Conservation (phyloP, 2,329 filamentous ascomycete species). For the Phymatotrichopsis omnivora region DNA sequence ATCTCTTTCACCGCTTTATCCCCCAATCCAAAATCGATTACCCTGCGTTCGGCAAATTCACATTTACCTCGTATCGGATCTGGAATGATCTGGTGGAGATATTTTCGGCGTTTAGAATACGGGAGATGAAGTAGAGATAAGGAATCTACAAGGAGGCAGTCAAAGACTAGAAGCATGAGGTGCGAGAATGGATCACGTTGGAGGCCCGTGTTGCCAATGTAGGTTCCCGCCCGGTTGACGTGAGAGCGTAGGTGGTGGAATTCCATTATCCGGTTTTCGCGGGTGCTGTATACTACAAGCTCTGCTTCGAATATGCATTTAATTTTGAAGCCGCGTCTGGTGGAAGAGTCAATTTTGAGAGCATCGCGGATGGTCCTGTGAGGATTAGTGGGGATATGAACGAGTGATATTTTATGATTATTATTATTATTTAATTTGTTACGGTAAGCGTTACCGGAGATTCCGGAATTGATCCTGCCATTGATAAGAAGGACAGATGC, state of each 20-base stretch:
- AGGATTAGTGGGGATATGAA: background rate
- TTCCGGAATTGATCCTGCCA: too few relatives aligned
- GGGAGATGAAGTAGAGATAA: conserved; percentile 43
- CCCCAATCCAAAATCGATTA: conserved; percentile 53
- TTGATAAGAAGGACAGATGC: too few relatives aligned
- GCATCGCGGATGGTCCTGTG: conserved; percentile 50
- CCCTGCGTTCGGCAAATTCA: conserved; percentile 54
- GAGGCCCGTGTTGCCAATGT: conserved; percentile 61
- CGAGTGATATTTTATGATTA: conserved; percentile 7
- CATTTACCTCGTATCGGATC: conserved; percentile 50
- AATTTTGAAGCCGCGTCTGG: conserved; percentile 47
- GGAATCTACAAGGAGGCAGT: conserved; percentile 46
- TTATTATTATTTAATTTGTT: too few relatives aligned
- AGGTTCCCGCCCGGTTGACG: conserved; percentile 60
- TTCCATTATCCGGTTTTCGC: conserved; percentile 53
- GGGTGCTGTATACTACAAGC: conserved; percentile 60
- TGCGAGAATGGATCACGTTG: conserved; percentile 41
- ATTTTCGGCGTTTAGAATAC: conserved; percentile 50
- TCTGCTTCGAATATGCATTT: conserved; percentile 77
- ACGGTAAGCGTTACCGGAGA: background rate
- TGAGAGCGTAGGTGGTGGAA: conserved; percentile 80
- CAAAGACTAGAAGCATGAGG: conserved; percentile 54
- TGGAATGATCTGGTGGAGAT: conserved; percentile 49
- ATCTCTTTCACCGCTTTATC: conserved; percentile 45
- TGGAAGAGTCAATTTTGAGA: conserved; percentile 49